phyloP scores from a whole-genome alignment of 2,329 filamentous ascomycete species.

The Stagonosporopsis vannaccii region DNA sequence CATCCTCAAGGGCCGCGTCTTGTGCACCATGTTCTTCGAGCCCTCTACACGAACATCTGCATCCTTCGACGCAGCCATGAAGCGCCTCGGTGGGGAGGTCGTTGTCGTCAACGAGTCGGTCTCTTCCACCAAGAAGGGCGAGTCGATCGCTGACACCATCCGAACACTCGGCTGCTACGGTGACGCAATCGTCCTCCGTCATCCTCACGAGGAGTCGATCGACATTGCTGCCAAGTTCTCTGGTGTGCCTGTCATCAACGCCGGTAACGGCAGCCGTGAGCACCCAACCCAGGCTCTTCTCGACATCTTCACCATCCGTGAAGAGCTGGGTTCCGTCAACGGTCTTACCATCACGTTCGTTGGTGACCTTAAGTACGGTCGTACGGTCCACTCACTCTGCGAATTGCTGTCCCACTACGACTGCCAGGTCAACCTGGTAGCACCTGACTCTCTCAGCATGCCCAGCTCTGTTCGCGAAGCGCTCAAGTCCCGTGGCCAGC shows the following conservation, averaged over 20 bases:
- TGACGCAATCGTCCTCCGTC: conserved; percentile 94
- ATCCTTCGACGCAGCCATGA: conserved; percentile 98
- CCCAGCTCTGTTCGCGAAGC: conserved; percentile 76
- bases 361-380: conserved; percentile 90
- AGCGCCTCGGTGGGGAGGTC: conserved; percentile 89
- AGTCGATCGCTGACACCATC: conserved; percentile 90
- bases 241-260: conserved; percentile 93
- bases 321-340: conserved; percentile 94
- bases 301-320: conserved; percentile 97
- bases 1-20: conserved; percentile 82
- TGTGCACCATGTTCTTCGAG: conserved; percentile 97
- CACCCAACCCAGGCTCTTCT: conserved; percentile 98
- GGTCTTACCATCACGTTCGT: conserved; percentile 95
- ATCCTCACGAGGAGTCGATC: conserved; percentile 82
- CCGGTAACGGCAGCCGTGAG: conserved; percentile 93
- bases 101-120: conserved; percentile 81
- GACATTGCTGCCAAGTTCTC: conserved; percentile 86
- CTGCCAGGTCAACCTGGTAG: conserved; percentile 89
- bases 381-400: conserved; percentile 92
- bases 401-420: conserved; percentile 96
- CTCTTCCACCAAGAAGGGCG: conserved; percentile 93
- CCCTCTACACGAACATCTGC: conserved; percentile 94
- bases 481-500: conserved; percentile 76
- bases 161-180: conserved; percentile 93
- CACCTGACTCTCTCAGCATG: conserved; percentile 78